Evolutionary conservation across 257 asterid species (phyloP), one percentile per base, ranked within the genome.

Genomic region (Cynanchum wilfordii): DNA sequence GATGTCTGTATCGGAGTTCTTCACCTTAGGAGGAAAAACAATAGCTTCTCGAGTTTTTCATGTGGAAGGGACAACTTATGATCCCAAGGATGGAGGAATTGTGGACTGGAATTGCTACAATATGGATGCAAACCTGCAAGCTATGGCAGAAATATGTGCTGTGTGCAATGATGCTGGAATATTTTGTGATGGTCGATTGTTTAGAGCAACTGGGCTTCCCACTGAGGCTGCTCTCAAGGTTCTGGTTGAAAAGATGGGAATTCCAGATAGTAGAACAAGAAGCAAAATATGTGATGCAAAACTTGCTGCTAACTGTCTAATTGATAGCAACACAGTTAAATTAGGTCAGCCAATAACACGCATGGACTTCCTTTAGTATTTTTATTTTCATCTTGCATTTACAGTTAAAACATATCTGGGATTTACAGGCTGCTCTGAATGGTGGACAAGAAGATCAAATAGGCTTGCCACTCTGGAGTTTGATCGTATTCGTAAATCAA

Each of bases 151-250:
- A 78, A 87, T 92, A 73, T 87, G 89, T 78, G 93, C 96, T 19
- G 73, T 92, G 52, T 92, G 97, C 78, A 92, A 88, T 69, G 97
- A 92, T 74, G 92, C 96, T 56, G 96, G 96, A 60, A 72, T 92
- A 65, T 84, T 62, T 73, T 77, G 80, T 38, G 95, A 86, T 77
- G 90, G 89, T 20, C 90, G 85, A 51, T 77, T 83, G 49, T 86
- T 87, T 71, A 84, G 89, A 81, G 92, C 89, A 42, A 89, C 89
- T 3, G 96, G 97, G 54, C 66, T 92, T 78, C 96, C 96, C 12
- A 92, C 96, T 49, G 97, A 92, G 77, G 97, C 97, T 55, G 97
- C 97, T 75, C 96, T 92, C 10, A 89, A 88, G 84, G 97, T 92
- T 74, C 80, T 89, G 85, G 97, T 88, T 65, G 97, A 92, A 77